Evolutionary conservation across 139 green algal genomes (phyloP).

Genomic region (Tetratostichococcus sp.): DNA sequence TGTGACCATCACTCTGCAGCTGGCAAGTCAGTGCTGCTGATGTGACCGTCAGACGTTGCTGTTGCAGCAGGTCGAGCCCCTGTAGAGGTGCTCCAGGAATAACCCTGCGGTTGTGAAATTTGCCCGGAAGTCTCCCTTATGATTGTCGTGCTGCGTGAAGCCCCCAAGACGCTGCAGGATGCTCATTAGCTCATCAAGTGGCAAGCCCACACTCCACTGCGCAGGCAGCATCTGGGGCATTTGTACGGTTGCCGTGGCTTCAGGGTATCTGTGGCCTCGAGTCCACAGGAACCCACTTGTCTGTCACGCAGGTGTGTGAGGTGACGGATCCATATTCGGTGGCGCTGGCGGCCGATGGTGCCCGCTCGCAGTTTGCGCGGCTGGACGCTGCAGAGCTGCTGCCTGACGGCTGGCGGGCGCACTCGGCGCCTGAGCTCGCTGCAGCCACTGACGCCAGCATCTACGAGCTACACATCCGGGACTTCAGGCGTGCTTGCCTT

Average conservation of each 20-base stretch:
- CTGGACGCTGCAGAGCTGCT: slow-evolving; percentile 26
- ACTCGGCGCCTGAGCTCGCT: slow-evolving; percentile 22
- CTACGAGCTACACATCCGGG: slow-evolving; percentile 90
- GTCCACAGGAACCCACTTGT: background rate
- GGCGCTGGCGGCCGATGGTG: slow-evolving; percentile 54
- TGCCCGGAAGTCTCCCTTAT: too few relatives aligned
- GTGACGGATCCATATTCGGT: slow-evolving; percentile 80
- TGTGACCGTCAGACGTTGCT: too few relatives aligned
- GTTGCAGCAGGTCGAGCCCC: too few relatives aligned
- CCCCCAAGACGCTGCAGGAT: too few relatives aligned
- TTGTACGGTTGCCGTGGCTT: too few relatives aligned
- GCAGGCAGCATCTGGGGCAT: too few relatives aligned
- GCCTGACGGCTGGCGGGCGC: slow-evolving; percentile 46
- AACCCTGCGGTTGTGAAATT: background rate
- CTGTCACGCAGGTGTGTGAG: slow-evolving; percentile 14
- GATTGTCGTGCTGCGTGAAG: too few relatives aligned
- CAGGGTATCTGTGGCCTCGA: too few relatives aligned
- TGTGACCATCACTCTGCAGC: background rate
- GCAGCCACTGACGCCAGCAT: slow-evolving; percentile 65
- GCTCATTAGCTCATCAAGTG: too few relatives aligned
- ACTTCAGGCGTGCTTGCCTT: slow-evolving; percentile 79
- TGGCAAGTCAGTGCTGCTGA: too few relatives aligned
- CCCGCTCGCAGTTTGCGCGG: slow-evolving; percentile 41
- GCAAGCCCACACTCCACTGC: too few relatives aligned
- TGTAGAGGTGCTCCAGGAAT: slow-evolving; percentile 4